Base-by-base conservation (phyloP, 306 rosid species). In the Senna tora region DNA sequence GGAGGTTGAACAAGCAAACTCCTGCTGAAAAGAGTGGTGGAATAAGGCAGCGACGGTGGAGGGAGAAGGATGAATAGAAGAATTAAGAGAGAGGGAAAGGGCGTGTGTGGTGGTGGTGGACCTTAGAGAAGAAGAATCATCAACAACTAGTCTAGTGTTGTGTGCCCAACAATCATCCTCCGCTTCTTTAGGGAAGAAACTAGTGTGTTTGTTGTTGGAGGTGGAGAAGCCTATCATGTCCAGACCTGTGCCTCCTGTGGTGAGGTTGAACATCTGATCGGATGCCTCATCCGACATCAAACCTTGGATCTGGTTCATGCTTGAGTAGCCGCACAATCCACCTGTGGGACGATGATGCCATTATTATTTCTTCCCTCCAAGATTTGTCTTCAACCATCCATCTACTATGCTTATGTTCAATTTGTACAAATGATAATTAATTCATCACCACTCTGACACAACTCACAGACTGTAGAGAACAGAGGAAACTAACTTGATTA, bases 61-160 rank as follows among this genome's bases (percentile, higher is more conserved):
- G n/a, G n/a, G n/a, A n/a, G 96, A 85, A 56, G 98, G 98, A 63
- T 90, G 83, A 39, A 56, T 57, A 38, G 98, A 90, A 38, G 98
- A 90, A 50, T 83, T 83, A 6, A 90, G 93, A 73, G 98, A 85
- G 41, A 93, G 93, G 10, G 98, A 93, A 56, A 93, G 96, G 0
- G 96, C 96, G 67, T 92, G 97, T 75, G 90, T 87, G 4, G 96
- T n/a, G n/a, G n/a, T n/a, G n/a, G 89, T 90, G 50, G 88, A 85
- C 67, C 98, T 84, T 53, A 93, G 12, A 16, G 96, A 14, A 16
- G 96, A 85, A 70, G 96, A 90, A 72, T 92, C 93, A 67, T 85
- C 92, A 13, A 87, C 82, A 3, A 83, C 7, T 65, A 88, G 83
- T 81, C 82, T 83, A n/a, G n/a, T n/a, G 62, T 72, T 70, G 58